Conservation (phyloP, 129 eudicot genomes). For the Lactuca saligna region DNA sequence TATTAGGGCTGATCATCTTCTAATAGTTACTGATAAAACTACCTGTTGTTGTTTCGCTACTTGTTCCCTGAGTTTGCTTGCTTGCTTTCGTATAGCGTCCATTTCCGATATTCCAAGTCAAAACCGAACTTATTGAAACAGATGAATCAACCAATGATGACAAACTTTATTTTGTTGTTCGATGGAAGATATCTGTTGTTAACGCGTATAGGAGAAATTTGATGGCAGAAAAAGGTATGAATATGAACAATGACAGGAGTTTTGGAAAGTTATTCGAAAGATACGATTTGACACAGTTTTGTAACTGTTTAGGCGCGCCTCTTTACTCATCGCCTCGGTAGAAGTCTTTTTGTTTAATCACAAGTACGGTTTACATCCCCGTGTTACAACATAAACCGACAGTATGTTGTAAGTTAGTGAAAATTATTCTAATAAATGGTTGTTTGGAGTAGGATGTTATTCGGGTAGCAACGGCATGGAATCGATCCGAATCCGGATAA, state of each 20-base stretch:
- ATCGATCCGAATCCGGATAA: too few species aligned
- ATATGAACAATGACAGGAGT: slow-evolving; percentile 15
- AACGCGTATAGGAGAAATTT: slow-evolving; percentile 21
- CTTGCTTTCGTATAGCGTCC: slow-evolving; percentile 94
- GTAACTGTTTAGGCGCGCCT: slow-evolving; percentile 33
- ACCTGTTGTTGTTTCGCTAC: slow-evolving; percentile 99
- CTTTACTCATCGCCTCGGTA: background rate
- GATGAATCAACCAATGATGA: slow-evolving; percentile 18
- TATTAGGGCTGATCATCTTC: background rate
- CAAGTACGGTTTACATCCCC: background rate
- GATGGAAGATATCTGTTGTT: slow-evolving; percentile 3
- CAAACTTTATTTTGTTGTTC: background rate
- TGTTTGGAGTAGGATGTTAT: too few species aligned
- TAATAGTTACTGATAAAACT: background rate
- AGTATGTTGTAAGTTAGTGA: too few species aligned
- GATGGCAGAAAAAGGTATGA: slow-evolving; percentile 9
- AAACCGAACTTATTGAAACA: slow-evolving; percentile 2
- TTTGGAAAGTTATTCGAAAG: slow-evolving; percentile 8
- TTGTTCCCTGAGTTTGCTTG: slow-evolving; percentile 92
- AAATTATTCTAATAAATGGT: too few species aligned
- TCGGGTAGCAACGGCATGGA: too few species aligned
- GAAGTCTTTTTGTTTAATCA: background rate
- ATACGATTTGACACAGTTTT: slow-evolving; percentile 14
- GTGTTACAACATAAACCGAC: background rate
- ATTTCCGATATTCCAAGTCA: slow-evolving; percentile 28